These are phyloP conservation scores for Aspergillus glaucus DNA, from an alignment of 2,329 filamentous ascomycete species.

Conservation along the genomic window DNA sequence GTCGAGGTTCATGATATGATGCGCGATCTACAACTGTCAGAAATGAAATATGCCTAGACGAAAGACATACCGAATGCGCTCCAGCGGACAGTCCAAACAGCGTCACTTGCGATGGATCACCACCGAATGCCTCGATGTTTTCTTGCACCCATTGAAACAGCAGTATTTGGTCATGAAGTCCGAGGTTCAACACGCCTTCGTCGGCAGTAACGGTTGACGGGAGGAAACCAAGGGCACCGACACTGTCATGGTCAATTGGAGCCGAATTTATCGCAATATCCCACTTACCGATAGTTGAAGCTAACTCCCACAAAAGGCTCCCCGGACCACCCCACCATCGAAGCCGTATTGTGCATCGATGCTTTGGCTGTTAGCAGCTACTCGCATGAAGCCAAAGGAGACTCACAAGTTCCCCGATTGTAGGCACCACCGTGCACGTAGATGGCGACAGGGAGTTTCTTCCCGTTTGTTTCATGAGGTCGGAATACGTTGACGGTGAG, in stretches of 20 bases:
- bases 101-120: conserved; percentile 25
- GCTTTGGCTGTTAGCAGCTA: conserved; percentile 1
- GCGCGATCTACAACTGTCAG: conserved; percentile 50
- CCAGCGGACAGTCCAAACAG: conserved; percentile 37
- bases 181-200: conserved; percentile 46
- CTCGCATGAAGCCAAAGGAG: not conserved
- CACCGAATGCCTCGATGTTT: conserved; percentile 19
- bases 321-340: conserved; percentile 52
- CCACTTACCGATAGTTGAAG: conserved; percentile 36
- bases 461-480: conserved; percentile 16
- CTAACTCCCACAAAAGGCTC: conserved; percentile 40
- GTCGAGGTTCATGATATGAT: conserved; percentile 55
- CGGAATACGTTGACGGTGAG: conserved; percentile 38
- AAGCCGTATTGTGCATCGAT: conserved; percentile 51
- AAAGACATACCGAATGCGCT: conserved; percentile 40
- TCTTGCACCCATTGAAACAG: conserved; percentile 25
- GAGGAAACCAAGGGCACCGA: conserved; percentile 59
- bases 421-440: conserved; percentile 39
- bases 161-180: conserved; percentile 31
- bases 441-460: conserved; percentile 32
- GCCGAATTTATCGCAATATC: not conserved
- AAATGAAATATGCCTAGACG: not conserved
- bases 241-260: conserved; percentile 4
- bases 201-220: conserved; percentile 49
- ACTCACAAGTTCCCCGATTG: conserved; percentile 14